phyloP scores from a whole-genome alignment of 2,329 filamentous ascomycete genomes.

The Ophiostoma sp. region DNA sequence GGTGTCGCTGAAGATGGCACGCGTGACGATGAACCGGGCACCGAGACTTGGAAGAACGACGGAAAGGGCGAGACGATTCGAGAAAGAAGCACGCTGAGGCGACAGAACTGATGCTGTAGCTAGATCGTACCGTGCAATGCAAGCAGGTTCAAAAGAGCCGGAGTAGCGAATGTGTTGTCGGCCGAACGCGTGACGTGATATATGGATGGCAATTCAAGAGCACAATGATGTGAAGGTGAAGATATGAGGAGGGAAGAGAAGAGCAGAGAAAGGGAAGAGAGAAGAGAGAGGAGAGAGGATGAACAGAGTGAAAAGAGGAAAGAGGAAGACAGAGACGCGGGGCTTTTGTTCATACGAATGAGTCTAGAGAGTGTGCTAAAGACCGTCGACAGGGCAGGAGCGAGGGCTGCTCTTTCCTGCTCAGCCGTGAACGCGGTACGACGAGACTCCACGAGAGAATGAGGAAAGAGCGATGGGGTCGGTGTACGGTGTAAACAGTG shows the following conservation, averaged over 20 bases:
- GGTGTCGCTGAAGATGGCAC: not conserved
- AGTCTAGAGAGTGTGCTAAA: not conserved
- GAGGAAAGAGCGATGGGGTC: constrained; percentile 13
- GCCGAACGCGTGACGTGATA: not conserved
- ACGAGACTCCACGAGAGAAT: constrained; percentile 8
- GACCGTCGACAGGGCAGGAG: not conserved
- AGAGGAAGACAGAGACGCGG: not conserved
- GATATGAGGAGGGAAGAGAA: not conserved
- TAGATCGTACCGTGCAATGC: not conserved
- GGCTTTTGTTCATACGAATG: not conserved
- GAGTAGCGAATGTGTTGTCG: not conserved
- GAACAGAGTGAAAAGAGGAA: not conserved
- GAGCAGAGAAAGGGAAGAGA: not conserved
- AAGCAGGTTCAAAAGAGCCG: not conserved
- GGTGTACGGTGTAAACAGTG: constrained; percentile 1
- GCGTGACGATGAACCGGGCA: not conserved
- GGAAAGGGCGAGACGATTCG: not conserved
- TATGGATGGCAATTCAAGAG: not conserved
- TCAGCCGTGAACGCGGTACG: constrained; percentile 14
- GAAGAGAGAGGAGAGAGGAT: not conserved
- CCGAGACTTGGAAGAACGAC: not conserved
- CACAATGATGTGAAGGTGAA: not conserved
- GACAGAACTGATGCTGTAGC: not conserved
- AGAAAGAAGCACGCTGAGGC: not conserved
- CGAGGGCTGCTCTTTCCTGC: constrained; percentile 14